Conservation (phyloP, 176 grass and related monocot genomes). For the Oryza meyeriana region DNA sequence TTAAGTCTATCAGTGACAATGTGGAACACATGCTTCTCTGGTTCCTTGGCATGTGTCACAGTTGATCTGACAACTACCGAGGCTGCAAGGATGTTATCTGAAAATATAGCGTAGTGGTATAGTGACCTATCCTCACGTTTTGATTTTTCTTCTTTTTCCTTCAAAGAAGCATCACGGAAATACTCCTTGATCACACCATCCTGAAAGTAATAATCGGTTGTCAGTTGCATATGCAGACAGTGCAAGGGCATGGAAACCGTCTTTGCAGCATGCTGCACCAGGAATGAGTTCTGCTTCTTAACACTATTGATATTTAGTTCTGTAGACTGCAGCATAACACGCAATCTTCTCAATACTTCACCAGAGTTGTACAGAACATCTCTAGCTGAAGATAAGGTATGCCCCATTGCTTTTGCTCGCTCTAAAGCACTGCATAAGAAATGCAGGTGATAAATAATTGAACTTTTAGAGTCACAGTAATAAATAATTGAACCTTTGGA, state of each 20-base stretch:
- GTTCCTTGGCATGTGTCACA: conserved; percentile 65
- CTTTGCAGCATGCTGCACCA: conserved; percentile 98
- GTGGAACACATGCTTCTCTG: conserved; percentile 93
- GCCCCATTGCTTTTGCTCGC: conserved; percentile 88
- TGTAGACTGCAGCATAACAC: conserved; percentile 71
- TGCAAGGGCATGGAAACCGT: conserved; percentile 82
- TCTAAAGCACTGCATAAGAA: conserved; percentile 69
- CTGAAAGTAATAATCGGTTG: conserved; percentile 67
- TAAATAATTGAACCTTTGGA: conserved; percentile 4
- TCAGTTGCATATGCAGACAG: conserved; percentile 87
- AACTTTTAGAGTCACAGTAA: background rate
- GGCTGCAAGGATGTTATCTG: conserved; percentile 88
- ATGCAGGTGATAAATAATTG: conserved; percentile 23
- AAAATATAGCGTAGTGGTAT: conserved; percentile 97
- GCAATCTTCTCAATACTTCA: conserved; percentile 68
- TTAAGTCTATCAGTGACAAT: conserved; percentile 94
- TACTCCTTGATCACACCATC: conserved; percentile 34
- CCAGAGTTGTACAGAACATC: conserved; percentile 49
- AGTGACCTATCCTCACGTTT: conserved; percentile 82
- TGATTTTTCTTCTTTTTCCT: conserved; percentile 47
- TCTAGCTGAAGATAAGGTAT: conserved; percentile 64
- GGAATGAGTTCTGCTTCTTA: conserved; percentile 90
- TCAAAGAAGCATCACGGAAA: conserved; percentile 39
- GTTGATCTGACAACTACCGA: conserved; percentile 91
- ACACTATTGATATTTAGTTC: conserved; percentile 71